Evolutionary conservation across 2,329 filamentous ascomycete genomes (phyloP), one percentile per base, ranked within the genome.

Genomic region (Lachnellula occidentalis): DNA sequence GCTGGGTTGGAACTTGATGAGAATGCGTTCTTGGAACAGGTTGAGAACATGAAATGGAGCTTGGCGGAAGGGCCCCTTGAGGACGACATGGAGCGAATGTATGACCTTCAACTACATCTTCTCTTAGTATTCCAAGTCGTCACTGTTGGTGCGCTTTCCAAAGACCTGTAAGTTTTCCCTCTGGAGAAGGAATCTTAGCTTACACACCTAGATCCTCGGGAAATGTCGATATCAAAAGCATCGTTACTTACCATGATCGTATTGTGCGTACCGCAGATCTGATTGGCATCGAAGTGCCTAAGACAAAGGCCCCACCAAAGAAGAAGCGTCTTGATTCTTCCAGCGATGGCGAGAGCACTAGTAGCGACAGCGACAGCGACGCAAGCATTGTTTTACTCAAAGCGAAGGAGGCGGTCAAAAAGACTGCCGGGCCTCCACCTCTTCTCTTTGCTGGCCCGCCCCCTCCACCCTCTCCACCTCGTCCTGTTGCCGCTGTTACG

Each of bases 81-180:
- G 7, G 47, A 47, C 7, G 54, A 47, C 21, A 54, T 59, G 34
- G 48, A 53, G 14, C 47, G 58, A 19, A 50, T 66, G 15, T 54
- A 60, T 41, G 52, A 63, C 11, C 24, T 65, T 19, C 63, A 64
- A 41, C 55, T 62, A 14, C 57, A 61, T 57, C 55, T 65, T 48
- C 54, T 66, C 17, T 50, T 66, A 12, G 55, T 66, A 5, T 58
- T 53, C 34, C 62, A 64, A 31, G 60, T 65, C 34, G 48, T 65
- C 21, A 62, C 55, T 3, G 49, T 64, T 22, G 56, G 59, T 9
- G 47, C 48, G 1, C 27, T 66, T 31, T 60, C 59, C 2, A 55
- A 48, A 51, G 54, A 63, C 41, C 4, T 58, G 61, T 65, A 49
- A 56, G 64, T 57, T 19, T 5, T 9, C 12, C 5, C 8, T 4